Evolutionary conservation across 2,329 filamentous ascomycete genomes (phyloP), one percentile per base, ranked within the genome.

Genomic region (Epichloe amarillans): DNA sequence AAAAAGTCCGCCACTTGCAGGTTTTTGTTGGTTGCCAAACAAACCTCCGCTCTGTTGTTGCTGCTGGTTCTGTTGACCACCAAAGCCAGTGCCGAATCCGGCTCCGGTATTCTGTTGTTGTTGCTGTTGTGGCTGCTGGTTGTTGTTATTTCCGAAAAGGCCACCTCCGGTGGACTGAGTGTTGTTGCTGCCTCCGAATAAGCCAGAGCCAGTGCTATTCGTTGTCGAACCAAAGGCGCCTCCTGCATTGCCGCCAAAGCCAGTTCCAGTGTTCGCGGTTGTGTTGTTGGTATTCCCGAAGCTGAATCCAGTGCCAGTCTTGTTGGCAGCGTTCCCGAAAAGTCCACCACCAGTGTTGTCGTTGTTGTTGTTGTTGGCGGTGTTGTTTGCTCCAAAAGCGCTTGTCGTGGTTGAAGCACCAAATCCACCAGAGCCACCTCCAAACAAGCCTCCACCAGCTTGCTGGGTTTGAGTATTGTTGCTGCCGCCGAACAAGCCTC

Each of bases 11-110:
- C 66, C 65, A 2, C 62, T 60, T 14, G 64, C 64, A 15, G 63
- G 63, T 53, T 66, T 69, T 52, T 65, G 66, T 54, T 74, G 71
- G 21, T 61, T 66, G 19, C 74, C 75, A 54, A 78, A 76, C 21
- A 75, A 60, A 12, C 70, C 69, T 37, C 62, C 66, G 35, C 63
- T 60, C 36, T 64, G 65, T 42, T 65, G 63, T 6, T 51, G 47
- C 53, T 49, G 61, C 55, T 49, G 39, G 36, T 61, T 63, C 46
- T 59, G 60, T 40, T 62, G 58, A 19, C 69, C 71, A 53, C 45
- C 47, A 38, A 75, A 73, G 5, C 56, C 62, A 47, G 62, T 55
- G 42, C 64, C 62, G 42, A 67, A 56, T 2, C 53, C 58, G 44
- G 50, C 50, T 35, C 57, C 56, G 11, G 60, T 53, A 17, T 53